These are phyloP conservation scores for Spongispora temasekensis DNA, from an alignment of 1,284 basidiomycete species.

Conservation along the genomic window DNA sequence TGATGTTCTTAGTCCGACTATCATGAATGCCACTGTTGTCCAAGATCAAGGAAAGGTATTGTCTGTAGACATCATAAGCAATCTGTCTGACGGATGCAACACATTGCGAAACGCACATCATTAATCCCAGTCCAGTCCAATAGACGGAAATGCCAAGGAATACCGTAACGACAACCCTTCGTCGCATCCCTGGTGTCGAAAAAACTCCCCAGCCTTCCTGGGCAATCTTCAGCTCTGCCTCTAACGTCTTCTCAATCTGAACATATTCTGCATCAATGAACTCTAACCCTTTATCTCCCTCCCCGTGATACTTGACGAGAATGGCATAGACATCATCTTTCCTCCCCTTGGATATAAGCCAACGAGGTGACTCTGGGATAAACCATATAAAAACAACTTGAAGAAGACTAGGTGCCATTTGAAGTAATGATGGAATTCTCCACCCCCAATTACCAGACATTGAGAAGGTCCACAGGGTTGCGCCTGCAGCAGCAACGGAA, in stretches of 20 bases:
- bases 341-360: not conserved
- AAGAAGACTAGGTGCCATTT: not conserved
- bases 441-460: not conserved
- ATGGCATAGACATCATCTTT: not conserved
- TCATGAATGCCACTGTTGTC: not conserved
- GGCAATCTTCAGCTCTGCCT: not conserved
- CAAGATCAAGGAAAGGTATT: not conserved
- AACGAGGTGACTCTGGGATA: not conserved
- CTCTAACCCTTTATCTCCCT: not conserved
- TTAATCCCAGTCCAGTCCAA: not conserved
- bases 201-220: not conserved
- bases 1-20: not conserved
- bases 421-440: not conserved
- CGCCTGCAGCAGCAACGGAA: constrained; percentile 8
- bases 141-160: not conserved
- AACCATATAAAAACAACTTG: not conserved
- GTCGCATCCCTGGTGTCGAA: not conserved
- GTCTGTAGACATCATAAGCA: not conserved
- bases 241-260: not conserved
- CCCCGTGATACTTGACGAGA: not conserved
- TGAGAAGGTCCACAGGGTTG: not conserved
- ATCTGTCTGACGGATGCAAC: not conserved
- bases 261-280: not conserved
- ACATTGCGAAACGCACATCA: not conserved
- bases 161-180: not conserved